Conservation (phyloP, 1,139 yeast species). For the Wickerhamomyces sp. region DNA sequence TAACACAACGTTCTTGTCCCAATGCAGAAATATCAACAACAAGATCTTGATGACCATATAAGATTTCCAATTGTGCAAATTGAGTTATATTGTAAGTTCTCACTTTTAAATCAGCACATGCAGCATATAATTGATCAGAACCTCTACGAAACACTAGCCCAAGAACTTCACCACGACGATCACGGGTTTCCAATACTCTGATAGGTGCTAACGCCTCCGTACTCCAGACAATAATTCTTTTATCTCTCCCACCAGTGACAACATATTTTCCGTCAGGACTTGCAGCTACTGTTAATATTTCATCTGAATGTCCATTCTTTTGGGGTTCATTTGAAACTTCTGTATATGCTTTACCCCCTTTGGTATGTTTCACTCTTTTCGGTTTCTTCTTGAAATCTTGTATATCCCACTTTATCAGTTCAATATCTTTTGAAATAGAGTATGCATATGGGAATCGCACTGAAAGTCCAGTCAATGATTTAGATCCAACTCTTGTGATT, state of each 20-base stretch:
- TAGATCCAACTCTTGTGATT: constrained; percentile 55
- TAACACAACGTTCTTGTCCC: constrained; percentile 84
- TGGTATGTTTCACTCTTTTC: constrained; percentile 53
- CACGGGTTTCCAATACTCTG: constrained; percentile 70
- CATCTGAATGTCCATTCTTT: constrained; percentile 65
- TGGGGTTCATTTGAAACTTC: constrained; percentile 47
- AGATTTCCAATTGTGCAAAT: constrained; percentile 80
- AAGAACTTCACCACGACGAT: constrained; percentile 64
- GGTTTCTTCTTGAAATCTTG: constrained; percentile 48
- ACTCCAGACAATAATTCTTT: constrained; percentile 80
- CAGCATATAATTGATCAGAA: constrained; percentile 82
- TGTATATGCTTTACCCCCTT: constrained; percentile 53
- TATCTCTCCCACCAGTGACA: constrained; percentile 88
- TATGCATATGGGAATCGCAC: constrained; percentile 43
- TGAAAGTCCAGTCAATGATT: constrained; percentile 43
- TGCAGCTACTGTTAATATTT: constrained; percentile 73
- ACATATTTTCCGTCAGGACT: constrained; percentile 84
- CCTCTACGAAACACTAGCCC: constrained; percentile 74
- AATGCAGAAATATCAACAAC: constrained; percentile 79
- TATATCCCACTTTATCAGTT: constrained; percentile 74
- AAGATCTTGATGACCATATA: constrained; percentile 93
- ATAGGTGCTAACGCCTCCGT: constrained; percentile 70
- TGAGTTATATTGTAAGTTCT: constrained; percentile 85
- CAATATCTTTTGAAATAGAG: constrained; percentile 80
- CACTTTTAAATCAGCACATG: constrained; percentile 88